phyloP scores from a whole-genome alignment of 352 stramenopile genomes.

The Globisporangium canariense region DNA sequence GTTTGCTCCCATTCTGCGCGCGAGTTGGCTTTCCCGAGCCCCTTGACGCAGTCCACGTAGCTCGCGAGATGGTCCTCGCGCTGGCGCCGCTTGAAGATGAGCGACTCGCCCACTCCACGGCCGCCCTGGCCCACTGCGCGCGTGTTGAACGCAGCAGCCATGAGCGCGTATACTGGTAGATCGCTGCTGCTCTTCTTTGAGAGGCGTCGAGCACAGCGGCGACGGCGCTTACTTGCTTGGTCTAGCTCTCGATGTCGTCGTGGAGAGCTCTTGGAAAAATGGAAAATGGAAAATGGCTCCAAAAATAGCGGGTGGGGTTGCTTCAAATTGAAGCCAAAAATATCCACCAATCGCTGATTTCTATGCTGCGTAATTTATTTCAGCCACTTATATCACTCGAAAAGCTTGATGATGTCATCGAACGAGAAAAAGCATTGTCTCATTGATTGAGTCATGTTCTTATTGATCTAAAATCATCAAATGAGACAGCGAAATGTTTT shows the following conservation, averaged over 20 bases:
- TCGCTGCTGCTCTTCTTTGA: background rate
- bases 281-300: background rate
- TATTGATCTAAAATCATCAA: background rate
- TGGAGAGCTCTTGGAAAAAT: background rate
- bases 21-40: slow-evolving; percentile 41
- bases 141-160: slow-evolving; percentile 7
- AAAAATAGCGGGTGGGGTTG: background rate
- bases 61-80: slow-evolving; percentile 61
- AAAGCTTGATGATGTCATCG: background rate
- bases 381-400: background rate
- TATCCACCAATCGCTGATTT: background rate
- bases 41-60: slow-evolving; percentile 52
- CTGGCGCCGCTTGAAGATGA: slow-evolving; percentile 71
- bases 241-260: background rate
- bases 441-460: background rate
- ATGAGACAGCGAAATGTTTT: no score
- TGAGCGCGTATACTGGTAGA: background rate
- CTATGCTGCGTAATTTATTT: background rate
- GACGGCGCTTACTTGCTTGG: background rate
- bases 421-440: no score
- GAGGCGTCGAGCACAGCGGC: background rate
- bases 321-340: slow-evolving; percentile 2
- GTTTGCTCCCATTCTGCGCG: slow-evolving; percentile 74
- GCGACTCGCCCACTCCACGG: slow-evolving; percentile 60
- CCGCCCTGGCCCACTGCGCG: slow-evolving; percentile 13